Evolutionary conservation across 352 stramenopile species (phyloP), one percentile per base, ranked within the genome.

Genomic region (Elongisporangium undulatum): DNA sequence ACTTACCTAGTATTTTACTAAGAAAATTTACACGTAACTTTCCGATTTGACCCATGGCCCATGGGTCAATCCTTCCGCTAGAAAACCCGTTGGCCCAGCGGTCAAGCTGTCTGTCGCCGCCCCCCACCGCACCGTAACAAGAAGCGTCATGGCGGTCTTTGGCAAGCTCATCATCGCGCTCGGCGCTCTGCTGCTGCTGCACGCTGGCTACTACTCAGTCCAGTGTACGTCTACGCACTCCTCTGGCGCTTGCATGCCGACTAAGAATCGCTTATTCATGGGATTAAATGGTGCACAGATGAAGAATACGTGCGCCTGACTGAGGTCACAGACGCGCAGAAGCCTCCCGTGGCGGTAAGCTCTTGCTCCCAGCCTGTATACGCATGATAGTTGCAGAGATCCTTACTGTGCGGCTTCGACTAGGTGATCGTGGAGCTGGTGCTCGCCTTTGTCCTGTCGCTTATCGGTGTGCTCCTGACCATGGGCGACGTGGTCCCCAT

Each of bases 121-220:
- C 29, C 29, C 29, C 24, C 24, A 34, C 24, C 19, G 45, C 48
- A 51, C n/a, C 13, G 53, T 17, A 20, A 53, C 15, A 22, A 60
- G 5, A 39, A 64, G 54, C 21, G 23, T 48, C 17, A 87, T 86
- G 79, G 65, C 56, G 64, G 65, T 82, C 58, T 67, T 91, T 49
- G 81, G 84, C 56, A 90, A 90, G 68, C 55, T 91, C 57, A 56
- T 93, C 34, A 82, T 93, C 64, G 71, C 74, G 24, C 29, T 90
- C 51, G 84, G 79, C 66, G 69, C 77, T 60, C 62, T 88, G 29
- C 66, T 91, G 61, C 72, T 93, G 51, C 59, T 91, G 49, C 84
- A 93, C 66, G 81, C 81, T 1, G 81, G 81, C 55, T 93, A 93
- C 69, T 93, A 91, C 71, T 88, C 84, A 13, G 70, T 93, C 59